A percentile compares a stretch with the other conserved stretches of the same genome.
These are phyloP conservation scores for Termitomyces eurrhizus DNA, from an alignment of 768 basidiomycete genomes.

Conservation along the genomic window DNA sequence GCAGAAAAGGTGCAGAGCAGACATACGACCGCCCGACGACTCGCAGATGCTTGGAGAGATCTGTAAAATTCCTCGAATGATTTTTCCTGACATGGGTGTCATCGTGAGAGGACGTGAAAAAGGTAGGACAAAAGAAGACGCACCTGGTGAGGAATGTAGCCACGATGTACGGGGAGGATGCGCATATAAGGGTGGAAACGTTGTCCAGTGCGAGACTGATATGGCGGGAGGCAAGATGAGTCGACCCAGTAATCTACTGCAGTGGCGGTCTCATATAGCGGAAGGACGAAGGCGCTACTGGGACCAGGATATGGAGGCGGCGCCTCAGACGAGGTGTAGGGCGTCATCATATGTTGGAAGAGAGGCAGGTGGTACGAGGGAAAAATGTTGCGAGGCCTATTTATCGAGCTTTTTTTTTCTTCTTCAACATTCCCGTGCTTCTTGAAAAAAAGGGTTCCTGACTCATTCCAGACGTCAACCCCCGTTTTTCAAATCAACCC, in stretches of 20 bases:
- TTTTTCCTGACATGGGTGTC: neutral
- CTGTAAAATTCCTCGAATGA: constrained; percentile 1
- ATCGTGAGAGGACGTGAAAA: neutral
- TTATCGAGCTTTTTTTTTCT: neutral
- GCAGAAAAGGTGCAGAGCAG: neutral
- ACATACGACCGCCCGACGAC: neutral
- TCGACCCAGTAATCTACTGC: constrained; percentile 6
- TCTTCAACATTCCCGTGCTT: constrained; percentile 1
- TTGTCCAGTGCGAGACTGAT: constrained; percentile 7
- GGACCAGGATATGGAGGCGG: constrained; percentile 2
- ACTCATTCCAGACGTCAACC: neutral
- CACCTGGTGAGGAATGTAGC: constrained; percentile 3
- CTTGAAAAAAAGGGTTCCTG: constrained; percentile 1
- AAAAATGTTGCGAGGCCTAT: neutral
- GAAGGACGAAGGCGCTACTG: neutral
- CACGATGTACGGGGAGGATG: neutral
- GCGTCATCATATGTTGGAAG: neutral
- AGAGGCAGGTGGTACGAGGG: neutral
- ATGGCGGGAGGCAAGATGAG: constrained; percentile 12
- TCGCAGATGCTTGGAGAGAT: neutral
- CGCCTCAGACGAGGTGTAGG: neutral
- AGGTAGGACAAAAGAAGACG: neutral
- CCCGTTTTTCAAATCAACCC: neutral
- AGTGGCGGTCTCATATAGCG: constrained; percentile 7
- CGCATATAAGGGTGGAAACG: constrained; percentile 14